Conservation (phyloP, 192 early-diverging fungal genomes). For the Pilobolus umbonatus region DNA sequence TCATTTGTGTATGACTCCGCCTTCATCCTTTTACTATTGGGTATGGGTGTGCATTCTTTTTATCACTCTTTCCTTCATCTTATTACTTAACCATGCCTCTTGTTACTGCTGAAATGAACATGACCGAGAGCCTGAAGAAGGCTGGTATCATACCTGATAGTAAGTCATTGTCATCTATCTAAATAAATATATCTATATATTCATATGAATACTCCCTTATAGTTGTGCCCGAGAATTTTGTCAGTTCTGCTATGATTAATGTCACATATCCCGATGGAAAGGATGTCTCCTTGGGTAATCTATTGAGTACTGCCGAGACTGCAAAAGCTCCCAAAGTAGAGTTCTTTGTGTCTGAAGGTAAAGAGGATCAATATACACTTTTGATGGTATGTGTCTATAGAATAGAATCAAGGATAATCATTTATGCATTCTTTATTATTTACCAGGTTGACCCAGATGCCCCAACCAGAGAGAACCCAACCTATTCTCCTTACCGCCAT, state of each 20-base stretch:
- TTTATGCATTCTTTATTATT: not conserved
- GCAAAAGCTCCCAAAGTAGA: slow-evolving; percentile 15
- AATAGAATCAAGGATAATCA: not conserved
- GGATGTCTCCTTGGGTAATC: slow-evolving; percentile 30
- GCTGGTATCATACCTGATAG: not conserved
- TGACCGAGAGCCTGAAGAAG: not conserved
- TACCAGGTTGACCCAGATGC: slow-evolving; percentile 53
- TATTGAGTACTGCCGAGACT: slow-evolving; percentile 8
- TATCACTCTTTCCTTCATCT: not conserved
- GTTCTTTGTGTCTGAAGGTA: slow-evolving; percentile 22
- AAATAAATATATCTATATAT: too few species aligned
- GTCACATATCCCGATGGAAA: slow-evolving; percentile 23
- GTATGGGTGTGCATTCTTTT: too few species aligned
- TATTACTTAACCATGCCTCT: not conserved
- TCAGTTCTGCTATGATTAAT: slow-evolving; percentile 13
- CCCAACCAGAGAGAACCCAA: slow-evolving; percentile 40
- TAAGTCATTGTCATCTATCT: not conserved
- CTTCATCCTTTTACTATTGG: too few species aligned
- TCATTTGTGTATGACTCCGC: too few species aligned
- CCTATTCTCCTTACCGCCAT: slow-evolving; percentile 44
- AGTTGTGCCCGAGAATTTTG: slow-evolving; percentile 19
- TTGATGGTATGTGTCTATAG: slow-evolving; percentile 10
- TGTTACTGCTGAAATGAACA: not conserved
- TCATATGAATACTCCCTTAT: not conserved
- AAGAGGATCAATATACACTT: slow-evolving; percentile 21